Evolutionary conservation across 176 grass and related monocot genomes (phyloP).

Genomic region (Cenchrus fungigraminus): DNA sequence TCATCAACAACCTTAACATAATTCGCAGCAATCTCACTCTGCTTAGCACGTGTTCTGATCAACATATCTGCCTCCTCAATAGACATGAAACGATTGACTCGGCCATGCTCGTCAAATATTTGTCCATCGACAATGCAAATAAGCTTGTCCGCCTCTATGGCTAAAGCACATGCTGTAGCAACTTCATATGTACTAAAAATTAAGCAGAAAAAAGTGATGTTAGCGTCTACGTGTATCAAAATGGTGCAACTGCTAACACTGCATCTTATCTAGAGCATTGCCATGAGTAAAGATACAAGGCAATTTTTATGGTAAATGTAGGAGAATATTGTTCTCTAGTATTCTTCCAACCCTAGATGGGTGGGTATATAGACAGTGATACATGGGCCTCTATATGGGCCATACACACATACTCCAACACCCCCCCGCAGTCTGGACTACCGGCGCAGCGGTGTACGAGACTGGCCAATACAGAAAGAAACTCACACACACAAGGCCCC

Average conservation of each 20-base stretch:
- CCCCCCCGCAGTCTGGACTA: no score
- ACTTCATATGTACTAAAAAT: constrained; percentile 92
- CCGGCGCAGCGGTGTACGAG: no score
- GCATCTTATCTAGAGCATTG: not conserved
- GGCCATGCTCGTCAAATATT: constrained; percentile 80
- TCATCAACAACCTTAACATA: constrained; percentile 75
- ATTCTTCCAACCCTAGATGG: no score
- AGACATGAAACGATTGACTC: constrained; percentile 81
- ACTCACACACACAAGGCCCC: no score
- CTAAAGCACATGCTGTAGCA: constrained; percentile 92
- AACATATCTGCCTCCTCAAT: constrained; percentile 81
- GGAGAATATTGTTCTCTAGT: no score
- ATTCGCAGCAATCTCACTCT: constrained; percentile 90
- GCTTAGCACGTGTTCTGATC: constrained; percentile 79
- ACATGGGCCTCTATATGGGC: no score
- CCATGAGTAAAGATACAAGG: constrained; percentile 6
- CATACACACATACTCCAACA: no score
- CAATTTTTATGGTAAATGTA: not conserved
- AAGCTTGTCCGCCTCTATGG: constrained; percentile 90
- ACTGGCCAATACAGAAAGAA: no score
- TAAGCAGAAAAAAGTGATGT: constrained; percentile 23
- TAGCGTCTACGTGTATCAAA: constrained; percentile 20
- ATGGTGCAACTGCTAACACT: not conserved
- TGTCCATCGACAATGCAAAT: constrained; percentile 87
- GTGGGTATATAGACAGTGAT: no score